Conservation (phyloP, 805 yeast species). For the Lipomyces kockii region DNA sequence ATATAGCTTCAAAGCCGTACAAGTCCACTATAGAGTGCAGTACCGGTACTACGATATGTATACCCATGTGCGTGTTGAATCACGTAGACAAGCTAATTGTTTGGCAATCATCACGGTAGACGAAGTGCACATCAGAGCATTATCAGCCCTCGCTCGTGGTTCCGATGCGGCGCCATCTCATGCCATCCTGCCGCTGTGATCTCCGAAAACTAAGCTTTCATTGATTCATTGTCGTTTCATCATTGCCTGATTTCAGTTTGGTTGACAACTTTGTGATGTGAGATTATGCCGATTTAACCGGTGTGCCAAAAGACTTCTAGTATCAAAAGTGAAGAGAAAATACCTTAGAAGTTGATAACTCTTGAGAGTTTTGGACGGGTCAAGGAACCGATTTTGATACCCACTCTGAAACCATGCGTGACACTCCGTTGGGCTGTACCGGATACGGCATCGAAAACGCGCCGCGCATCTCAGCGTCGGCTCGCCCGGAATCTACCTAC, state of each 20-base stretch:
- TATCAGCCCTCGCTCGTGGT: not conserved
- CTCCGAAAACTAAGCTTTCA: not conserved
- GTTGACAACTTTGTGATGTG: too few species aligned
- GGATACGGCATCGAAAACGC: not conserved
- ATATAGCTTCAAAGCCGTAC: too few species aligned
- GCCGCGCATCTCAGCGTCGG: not conserved
- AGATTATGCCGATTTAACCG: not conserved
- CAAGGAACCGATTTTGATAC: not conserved
- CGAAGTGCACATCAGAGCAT: not conserved
- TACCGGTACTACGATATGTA: not conserved
- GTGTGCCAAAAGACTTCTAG: not conserved
- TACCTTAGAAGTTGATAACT: not conserved
- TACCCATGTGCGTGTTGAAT: not conserved
- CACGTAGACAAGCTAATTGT: not conserved
- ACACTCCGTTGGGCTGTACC: not conserved
- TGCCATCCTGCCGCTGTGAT: not conserved
- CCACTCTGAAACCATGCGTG: not conserved
- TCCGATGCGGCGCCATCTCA: not conserved
- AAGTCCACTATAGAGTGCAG: too few species aligned
- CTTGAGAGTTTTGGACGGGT: not conserved
- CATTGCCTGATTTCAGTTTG: not conserved
- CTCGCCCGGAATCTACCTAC: not conserved
- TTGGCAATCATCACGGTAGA: not conserved
- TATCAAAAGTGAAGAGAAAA: not conserved
- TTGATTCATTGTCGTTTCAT: not conserved